phyloP scores from a whole-genome alignment of 129 eudicot genomes.

The Helianthus annuus region DNA sequence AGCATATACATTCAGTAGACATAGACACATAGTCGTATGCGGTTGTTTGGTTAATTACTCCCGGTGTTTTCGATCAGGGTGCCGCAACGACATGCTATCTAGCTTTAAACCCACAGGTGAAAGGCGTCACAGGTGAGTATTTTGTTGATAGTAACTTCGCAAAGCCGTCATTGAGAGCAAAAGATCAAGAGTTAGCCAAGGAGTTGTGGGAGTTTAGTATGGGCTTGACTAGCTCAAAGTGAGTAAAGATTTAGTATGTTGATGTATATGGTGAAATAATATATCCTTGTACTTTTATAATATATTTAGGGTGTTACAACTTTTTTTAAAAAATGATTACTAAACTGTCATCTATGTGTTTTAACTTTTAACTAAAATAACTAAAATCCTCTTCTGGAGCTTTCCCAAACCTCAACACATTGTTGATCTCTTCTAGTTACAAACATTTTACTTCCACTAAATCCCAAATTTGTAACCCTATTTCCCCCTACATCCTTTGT shows the following conservation, averaged over 20 bases:
- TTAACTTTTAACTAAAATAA: not conserved
- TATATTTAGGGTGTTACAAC: not conserved
- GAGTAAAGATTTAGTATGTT: not conserved
- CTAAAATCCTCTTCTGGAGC: conserved; percentile 54
- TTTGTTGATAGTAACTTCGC: not conserved
- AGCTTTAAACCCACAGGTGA: conserved; percentile 2
- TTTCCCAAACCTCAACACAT: conserved; percentile 78
- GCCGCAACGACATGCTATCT: conserved; percentile 22
- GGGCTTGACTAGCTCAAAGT: not conserved
- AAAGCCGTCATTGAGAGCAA: not conserved
- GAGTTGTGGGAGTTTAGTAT: conserved; percentile 7
- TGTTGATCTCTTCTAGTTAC: conserved; percentile 69
- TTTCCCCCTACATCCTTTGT: conserved; percentile 60
- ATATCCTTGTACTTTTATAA: not conserved
- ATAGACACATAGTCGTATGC: not conserved
- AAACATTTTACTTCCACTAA: conserved; percentile 87
- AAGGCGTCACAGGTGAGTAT: not conserved
- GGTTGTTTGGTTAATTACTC: not conserved
- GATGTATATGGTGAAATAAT: not conserved
- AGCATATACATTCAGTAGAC: not conserved
- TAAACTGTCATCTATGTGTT: not conserved
- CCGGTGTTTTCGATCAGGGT: conserved; percentile 10
- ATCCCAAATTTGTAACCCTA: conserved; percentile 52
- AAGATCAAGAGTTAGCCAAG: conserved; percentile 13
- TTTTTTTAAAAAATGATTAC: not conserved